phyloP scores from a whole-genome alignment of 139 green algal species.

The Haematococcus lacustris region DNA sequence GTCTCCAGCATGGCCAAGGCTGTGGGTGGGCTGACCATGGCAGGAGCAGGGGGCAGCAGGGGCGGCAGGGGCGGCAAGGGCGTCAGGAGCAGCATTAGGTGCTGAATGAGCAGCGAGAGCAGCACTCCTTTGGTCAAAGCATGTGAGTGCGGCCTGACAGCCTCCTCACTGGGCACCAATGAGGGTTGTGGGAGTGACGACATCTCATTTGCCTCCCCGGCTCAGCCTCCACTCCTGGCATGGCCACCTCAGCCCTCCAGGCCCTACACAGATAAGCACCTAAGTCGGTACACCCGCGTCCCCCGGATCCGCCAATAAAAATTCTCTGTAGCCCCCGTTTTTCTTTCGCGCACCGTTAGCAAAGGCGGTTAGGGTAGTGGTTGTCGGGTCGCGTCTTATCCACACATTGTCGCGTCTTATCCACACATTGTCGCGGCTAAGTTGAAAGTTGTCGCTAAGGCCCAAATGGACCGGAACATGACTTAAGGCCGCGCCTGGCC shows the following conservation, averaged over 20 bases:
- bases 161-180: not conserved
- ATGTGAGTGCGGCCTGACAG: not conserved
- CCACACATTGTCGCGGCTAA: too few species aligned
- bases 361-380: not conserved
- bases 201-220: not conserved
- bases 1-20: conserved; percentile 73
- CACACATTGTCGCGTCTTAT: not conserved
- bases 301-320: too few species aligned
- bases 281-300: too few species aligned
- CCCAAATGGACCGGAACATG: too few species aligned
- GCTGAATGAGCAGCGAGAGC: not conserved
- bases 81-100: not conserved
- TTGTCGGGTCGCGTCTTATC: too few species aligned
- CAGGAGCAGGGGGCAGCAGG: not conserved
- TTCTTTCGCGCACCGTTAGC: too few species aligned
- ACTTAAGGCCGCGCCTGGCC: too few species aligned
- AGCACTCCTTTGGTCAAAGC: not conserved
- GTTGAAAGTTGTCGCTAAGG: too few species aligned
- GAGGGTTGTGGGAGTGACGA: not conserved
- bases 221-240: too few species aligned
- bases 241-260: not conserved
- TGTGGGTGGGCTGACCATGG: conserved; percentile 59
- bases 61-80: not conserved
- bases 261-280: too few species aligned
- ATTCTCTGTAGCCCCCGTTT: not conserved